Evolutionary conservation across 2,329 filamentous ascomycete genomes (phyloP), one percentile per base, ranked within the genome.

Genomic region (Botryosphaeria agaves): DNA sequence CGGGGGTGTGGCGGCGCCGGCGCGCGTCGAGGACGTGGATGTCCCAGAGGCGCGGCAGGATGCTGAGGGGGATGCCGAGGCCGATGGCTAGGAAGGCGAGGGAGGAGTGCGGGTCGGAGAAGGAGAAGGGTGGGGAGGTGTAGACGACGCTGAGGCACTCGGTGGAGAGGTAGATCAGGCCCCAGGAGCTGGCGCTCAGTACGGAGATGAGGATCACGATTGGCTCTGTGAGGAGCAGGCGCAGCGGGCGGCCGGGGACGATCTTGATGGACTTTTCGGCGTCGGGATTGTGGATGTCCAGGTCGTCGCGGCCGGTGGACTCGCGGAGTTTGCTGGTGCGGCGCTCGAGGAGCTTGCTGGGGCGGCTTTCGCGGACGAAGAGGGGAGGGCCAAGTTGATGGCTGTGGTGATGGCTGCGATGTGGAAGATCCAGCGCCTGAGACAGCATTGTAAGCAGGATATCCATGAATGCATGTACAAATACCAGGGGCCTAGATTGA

Each of bases 51-150:
- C 62, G 53, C 0, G 57, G 55, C 1, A 62, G 37, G 11, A 61
- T 48, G 14, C 55, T 59, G 18, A 59, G 39, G 6, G 52, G 23
- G 1, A 57, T 47, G 3, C 62, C 62, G 0, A 80, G 53, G 72
- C 81, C 47, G 73, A 83, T 41, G 64, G 55, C 38, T 45, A 61
- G 61, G 51, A 76, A 64, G 54, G 50, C 26, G 46, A 59, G 41
- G 37, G 52, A 35, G 76, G 80, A 41, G 3, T 53, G 39, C 1
- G 47, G 38, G 2, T 35, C 32, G 3, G 43, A 37, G 36, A 61
- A 51, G 3, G 48, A 47, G 30, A 55, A 39, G 3, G 45, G n/a
- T n/a, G n/a, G n/a, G n/a, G n/a, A 42, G 14, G 36, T 39, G 29
- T 41, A 41, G 3, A 34, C 29, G 3, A 40, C 36, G 9, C 38